Conservation (phyloP, 2,329 filamentous ascomycete species). For the Apiospora koreana region DNA sequence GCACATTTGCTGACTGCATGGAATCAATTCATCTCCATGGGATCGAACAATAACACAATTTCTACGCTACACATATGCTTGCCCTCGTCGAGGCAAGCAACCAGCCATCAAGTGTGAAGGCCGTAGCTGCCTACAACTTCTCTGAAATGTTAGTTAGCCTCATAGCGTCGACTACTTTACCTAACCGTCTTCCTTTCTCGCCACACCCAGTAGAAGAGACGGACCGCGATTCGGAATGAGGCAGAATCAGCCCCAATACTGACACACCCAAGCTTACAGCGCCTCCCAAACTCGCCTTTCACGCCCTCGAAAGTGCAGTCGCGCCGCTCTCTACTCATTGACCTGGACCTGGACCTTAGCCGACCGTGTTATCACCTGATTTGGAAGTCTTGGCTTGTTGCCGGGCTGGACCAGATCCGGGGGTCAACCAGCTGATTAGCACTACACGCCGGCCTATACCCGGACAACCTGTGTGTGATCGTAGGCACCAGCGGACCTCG, state of each 20-base stretch:
- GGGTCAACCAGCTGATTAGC: neutral
- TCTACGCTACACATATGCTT: neutral
- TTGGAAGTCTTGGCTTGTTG: neutral
- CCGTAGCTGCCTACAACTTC: neutral
- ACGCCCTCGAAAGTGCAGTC: neutral
- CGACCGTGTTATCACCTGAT: neutral
- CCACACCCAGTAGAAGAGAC: neutral
- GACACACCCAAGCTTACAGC: neutral
- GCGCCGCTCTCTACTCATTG: neutral
- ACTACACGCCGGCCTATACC: neutral
- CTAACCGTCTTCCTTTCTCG: neutral
- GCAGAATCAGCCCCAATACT: neutral
- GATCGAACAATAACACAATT: neutral
- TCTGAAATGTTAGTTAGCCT: constrained; percentile 1
- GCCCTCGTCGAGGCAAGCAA: neutral
- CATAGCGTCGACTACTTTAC: neutral
- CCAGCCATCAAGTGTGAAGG: neutral
- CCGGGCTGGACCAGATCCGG: neutral
- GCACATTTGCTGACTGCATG: constrained; percentile 6
- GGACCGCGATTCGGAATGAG: neutral
- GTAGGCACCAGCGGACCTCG: neutral
- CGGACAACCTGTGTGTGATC: neutral
- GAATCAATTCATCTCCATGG: neutral
- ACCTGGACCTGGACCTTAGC: neutral
- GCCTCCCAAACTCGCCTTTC: neutral